phyloP scores from a whole-genome alignment of 345 rosid species.

The Conringia planisiliqua region DNA sequence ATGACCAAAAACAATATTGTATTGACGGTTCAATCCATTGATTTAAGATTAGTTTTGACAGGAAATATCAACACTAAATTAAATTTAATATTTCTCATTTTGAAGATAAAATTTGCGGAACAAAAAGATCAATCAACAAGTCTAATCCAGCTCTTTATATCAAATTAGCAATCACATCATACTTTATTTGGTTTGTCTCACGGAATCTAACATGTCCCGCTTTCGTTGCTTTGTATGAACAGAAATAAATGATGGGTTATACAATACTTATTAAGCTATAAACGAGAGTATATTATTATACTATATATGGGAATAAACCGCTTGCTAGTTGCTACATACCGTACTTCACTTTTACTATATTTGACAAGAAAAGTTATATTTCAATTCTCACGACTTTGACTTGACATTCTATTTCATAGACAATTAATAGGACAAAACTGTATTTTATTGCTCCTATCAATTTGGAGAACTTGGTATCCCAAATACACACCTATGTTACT shows the following conservation, averaged over 20 bases:
- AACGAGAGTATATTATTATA: background rate
- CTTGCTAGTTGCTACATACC: background rate
- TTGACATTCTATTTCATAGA: conserved; percentile 4
- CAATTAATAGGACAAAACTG: background rate
- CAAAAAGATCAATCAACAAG: conserved; percentile 3
- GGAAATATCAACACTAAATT: background rate
- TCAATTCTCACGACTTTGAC: conserved; percentile 22
- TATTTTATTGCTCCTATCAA: conserved; percentile 25
- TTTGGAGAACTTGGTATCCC: conserved; percentile 26
- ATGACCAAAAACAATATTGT: background rate
- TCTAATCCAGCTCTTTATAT: conserved; percentile 11
- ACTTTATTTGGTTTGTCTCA: conserved; percentile 17
- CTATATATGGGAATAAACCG: background rate
- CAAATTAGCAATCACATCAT: conserved; percentile 22
- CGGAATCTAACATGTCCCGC: conserved; percentile 18
- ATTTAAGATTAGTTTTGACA: background rate
- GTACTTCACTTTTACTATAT: background rate
- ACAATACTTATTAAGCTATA: background rate
- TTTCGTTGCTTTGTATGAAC: background rate
- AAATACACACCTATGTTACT: conserved; percentile 10
- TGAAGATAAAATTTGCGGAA: background rate
- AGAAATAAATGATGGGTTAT: background rate
- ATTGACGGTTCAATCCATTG: background rate
- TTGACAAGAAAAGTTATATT: background rate
- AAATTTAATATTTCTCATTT: background rate